Conservation (phyloP, 1,284 basidiomycete species). For the Phlebopus sp. region DNA sequence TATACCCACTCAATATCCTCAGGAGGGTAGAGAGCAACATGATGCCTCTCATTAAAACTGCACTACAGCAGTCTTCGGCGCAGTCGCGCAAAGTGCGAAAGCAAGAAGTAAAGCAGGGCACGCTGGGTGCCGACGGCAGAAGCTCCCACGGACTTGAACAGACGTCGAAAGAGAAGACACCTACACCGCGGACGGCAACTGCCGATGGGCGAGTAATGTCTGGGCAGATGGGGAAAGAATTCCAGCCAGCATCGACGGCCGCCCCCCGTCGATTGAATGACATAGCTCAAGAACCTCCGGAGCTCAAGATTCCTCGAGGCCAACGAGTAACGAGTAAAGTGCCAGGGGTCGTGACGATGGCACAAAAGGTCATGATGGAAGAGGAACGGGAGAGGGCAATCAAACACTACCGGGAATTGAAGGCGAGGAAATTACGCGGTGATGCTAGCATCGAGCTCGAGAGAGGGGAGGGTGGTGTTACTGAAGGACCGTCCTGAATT, state of each 20-base stretch:
- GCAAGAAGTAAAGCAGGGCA: slow-evolving; percentile 35
- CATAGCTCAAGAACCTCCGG: slow-evolving; percentile 64
- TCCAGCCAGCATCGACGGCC: slow-evolving; percentile 50
- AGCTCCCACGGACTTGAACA: slow-evolving; percentile 11
- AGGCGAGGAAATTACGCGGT: slow-evolving; percentile 38
- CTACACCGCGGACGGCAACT: slow-evolving; percentile 13
- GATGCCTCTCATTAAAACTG: slow-evolving; percentile 58
- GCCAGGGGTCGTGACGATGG: slow-evolving; percentile 59
- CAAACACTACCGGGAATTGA: slow-evolving; percentile 64
- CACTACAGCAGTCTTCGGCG: slow-evolving; percentile 56
- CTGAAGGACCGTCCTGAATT: slow-evolving; percentile 9
- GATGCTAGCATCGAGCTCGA: slow-evolving; percentile 8
- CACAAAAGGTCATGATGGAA: slow-evolving; percentile 73
- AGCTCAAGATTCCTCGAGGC: slow-evolving; percentile 43
- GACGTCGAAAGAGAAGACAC: slow-evolving; percentile 14
- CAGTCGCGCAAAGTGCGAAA: slow-evolving; percentile 46
- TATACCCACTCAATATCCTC: slow-evolving; percentile 5
- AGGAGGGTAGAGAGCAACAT: slow-evolving; percentile 73
- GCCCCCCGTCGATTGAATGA: slow-evolving; percentile 66
- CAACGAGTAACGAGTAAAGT: slow-evolving; percentile 31
- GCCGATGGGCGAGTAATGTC: slow-evolving; percentile 23
- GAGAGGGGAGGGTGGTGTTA: slow-evolving; percentile 6
- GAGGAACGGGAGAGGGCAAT: slow-evolving; percentile 68
- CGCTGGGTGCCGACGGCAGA: slow-evolving; percentile 15
- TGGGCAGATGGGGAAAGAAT: slow-evolving; percentile 46